These are phyloP conservation scores for Scheffersomyces segobiensis DNA, from an alignment of 1,139 yeast species.

Conservation along the genomic window DNA sequence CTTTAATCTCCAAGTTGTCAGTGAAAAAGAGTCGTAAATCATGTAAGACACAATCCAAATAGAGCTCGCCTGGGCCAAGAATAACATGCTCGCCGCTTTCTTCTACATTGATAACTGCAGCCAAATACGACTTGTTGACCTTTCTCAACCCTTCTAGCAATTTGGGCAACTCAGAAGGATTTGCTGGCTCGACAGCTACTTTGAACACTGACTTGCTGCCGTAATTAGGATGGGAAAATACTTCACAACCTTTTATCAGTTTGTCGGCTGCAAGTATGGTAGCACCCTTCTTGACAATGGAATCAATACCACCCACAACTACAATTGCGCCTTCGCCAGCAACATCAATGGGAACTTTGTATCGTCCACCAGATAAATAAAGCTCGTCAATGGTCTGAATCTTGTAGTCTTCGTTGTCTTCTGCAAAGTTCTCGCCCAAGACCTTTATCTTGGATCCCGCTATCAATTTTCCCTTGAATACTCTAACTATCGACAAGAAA, in stretches of 20 bases:
- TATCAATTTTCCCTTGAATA: conserved; percentile 59
- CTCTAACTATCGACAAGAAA: conserved; percentile 58
- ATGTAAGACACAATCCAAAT: conserved; percentile 79
- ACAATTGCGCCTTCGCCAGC: conserved; percentile 69
- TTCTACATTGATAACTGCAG: conserved; percentile 69
- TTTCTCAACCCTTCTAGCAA: conserved; percentile 67
- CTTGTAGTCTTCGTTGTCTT: conserved; percentile 56
- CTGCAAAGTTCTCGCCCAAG: conserved; percentile 55
- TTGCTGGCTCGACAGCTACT: conserved; percentile 78
- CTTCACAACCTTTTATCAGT: conserved; percentile 1
- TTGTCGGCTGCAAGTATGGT: conserved; percentile 39
- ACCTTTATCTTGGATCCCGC: conserved; percentile 52
- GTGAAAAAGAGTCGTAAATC: conserved; percentile 68
- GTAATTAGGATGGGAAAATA: conserved; percentile 29
- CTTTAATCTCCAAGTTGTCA: conserved; percentile 66
- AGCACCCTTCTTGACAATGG: conserved; percentile 58
- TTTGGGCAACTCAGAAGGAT: conserved; percentile 77
- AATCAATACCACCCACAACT: conserved; percentile 62
- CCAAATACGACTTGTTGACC: conserved; percentile 63
- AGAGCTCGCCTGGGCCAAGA: conserved; percentile 83
- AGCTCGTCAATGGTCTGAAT: conserved; percentile 47
- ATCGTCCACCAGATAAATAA: conserved; percentile 71
- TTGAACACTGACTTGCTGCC: conserved; percentile 65
- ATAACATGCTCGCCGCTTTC: conserved; percentile 88
- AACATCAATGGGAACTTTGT: conserved; percentile 54